A percentile compares a stretch with the other conserved stretches of the same genome.
phyloP scores from a whole-genome alignment of 257 asterid species.

The Rhazya stricta region DNA sequence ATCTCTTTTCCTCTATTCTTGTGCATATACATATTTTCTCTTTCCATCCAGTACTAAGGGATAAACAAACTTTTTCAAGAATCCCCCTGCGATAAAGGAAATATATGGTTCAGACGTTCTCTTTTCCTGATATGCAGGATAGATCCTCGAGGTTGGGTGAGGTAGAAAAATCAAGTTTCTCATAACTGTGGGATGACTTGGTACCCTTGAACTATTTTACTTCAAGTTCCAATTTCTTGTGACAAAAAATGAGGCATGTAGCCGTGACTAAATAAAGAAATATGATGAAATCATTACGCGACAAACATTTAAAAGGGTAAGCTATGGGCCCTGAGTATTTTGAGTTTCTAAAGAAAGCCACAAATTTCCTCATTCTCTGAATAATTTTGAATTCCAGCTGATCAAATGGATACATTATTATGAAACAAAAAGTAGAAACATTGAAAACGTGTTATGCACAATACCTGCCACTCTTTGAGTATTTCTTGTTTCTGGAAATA shows the following conservation, averaged over 20 bases:
- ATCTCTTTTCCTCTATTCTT: no score
- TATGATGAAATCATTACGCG: no score
- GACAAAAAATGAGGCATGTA: constrained; percentile 5
- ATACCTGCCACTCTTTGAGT: background rate
- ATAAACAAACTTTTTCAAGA: background rate
- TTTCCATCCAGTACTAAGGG: background rate
- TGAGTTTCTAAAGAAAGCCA: background rate
- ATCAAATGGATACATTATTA: background rate
- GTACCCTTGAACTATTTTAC: background rate
- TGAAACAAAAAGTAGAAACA: background rate
- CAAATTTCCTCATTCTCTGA: background rate
- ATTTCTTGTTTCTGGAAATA: constrained; percentile 1
- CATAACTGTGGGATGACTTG: background rate
- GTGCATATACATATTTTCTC: background rate
- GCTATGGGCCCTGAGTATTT: background rate
- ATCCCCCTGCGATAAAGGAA: background rate
- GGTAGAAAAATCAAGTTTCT: background rate
- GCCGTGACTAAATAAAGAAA: background rate
- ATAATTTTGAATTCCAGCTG: background rate
- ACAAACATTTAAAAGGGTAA: background rate
- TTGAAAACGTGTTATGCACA: background rate
- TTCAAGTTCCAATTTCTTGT: background rate
- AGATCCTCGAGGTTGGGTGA: background rate
- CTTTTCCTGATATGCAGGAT: background rate
- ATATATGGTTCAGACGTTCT: background rate